phyloP scores from a whole-genome alignment of 1,139 yeast genomes.

The Suhomyces anneliseae region DNA sequence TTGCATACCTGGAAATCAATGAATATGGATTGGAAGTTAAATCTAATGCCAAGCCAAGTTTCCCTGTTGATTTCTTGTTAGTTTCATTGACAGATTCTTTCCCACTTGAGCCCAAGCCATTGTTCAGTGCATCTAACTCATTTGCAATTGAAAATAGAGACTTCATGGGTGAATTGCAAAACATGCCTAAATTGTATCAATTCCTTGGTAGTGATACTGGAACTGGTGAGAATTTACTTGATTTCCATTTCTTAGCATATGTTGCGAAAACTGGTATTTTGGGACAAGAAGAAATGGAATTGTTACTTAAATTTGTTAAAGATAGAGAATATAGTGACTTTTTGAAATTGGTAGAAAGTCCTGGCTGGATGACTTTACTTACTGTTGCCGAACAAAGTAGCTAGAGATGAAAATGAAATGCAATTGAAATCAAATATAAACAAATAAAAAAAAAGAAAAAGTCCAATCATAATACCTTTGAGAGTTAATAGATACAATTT shows the following conservation, averaged over 20 bases:
- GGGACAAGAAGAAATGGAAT: conserved; percentile 48
- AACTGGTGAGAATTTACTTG: conserved; percentile 46
- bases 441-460: not conserved
- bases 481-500: not conserved
- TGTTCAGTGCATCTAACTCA: conserved; percentile 36
- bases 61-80: conserved; percentile 89
- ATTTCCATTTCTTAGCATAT: conserved; percentile 74
- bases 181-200: conserved; percentile 41
- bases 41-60: conserved; percentile 89
- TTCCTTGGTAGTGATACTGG: conserved; percentile 47
- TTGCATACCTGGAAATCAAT: conserved; percentile 78
- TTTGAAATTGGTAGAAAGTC: conserved; percentile 55
- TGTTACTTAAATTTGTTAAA: conserved; percentile 46
- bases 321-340: conserved; percentile 44
- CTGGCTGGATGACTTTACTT: conserved; percentile 76
- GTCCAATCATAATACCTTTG: not conserved
- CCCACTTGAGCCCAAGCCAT: conserved; percentile 62
- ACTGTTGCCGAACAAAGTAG: conserved; percentile 50
- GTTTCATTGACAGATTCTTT: conserved; percentile 93
- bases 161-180: conserved; percentile 72
- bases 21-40: conserved; percentile 89
- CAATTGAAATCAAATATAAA: not conserved
- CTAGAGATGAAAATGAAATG: not conserved
- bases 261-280: conserved; percentile 55
- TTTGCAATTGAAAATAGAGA: conserved; percentile 82